Percentiles rank a stretch among this genome's conserved stretches.
Evolutionary conservation across 1,284 basidiomycete species (phyloP).

Genomic region (Chalciporus sp.): DNA sequence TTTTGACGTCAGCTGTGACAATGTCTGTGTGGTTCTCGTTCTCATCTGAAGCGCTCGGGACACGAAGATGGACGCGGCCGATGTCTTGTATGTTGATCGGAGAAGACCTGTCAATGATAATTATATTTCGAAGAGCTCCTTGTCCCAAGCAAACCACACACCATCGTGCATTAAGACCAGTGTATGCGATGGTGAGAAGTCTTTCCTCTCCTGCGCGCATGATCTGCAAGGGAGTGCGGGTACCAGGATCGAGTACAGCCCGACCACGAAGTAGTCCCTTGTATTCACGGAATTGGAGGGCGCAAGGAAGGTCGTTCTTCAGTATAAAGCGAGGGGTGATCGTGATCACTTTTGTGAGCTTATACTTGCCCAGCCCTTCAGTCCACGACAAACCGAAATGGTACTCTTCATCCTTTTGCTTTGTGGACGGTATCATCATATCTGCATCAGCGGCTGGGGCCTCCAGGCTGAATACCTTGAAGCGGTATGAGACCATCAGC

Average conservation of each 20-base stretch:
- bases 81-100: constrained; percentile 94
- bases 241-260: constrained; percentile 67
- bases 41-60: constrained; percentile 46
- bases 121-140: not conserved
- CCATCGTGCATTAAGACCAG: constrained; percentile 87
- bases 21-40: constrained; percentile 54
- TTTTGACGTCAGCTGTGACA: constrained; percentile 80
- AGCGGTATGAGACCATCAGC: constrained; percentile 7
- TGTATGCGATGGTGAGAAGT: constrained; percentile 82
- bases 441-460: constrained; percentile 90
- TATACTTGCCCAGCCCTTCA: constrained; percentile 96
- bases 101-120: constrained; percentile 68
- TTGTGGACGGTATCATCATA: constrained; percentile 72
- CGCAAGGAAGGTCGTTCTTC: constrained; percentile 75
- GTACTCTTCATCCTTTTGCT: constrained; percentile 75
- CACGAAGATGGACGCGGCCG: constrained; percentile 80
- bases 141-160: constrained; percentile 35
- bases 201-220: constrained; percentile 70
- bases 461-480: constrained; percentile 82
- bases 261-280: constrained; percentile 72
- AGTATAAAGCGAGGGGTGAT: constrained; percentile 90
- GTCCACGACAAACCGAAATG: constrained; percentile 92
- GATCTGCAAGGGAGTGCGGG: constrained; percentile 72
- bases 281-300: constrained; percentile 86
- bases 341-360: constrained; percentile 93